Percentiles rank a stretch among this genome's conserved stretches.
These are phyloP conservation scores for Drechslera avenae DNA, from an alignment of 2,329 filamentous ascomycete species.

Conservation along the genomic window DNA sequence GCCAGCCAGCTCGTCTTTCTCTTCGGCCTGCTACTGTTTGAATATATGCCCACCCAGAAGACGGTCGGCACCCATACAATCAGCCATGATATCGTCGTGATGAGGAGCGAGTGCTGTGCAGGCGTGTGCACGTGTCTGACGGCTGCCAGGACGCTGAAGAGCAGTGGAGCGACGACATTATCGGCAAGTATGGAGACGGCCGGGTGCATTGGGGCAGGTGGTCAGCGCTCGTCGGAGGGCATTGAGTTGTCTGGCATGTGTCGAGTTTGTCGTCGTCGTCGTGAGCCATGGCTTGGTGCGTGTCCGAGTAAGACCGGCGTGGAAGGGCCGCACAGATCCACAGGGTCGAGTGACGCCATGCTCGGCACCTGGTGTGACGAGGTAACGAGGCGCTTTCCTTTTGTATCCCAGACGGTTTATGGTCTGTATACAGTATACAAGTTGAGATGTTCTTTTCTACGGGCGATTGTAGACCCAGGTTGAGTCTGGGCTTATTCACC, in stretches of 20 bases:
- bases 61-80: conserved; percentile 46
- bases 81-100: conserved; percentile 51
- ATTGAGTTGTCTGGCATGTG: conserved; percentile 31
- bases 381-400: too few species aligned
- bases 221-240: conserved; percentile 42
- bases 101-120: conserved; percentile 50
- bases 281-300: conserved; percentile 5
- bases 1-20: conserved; percentile 47
- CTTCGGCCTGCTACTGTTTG: conserved; percentile 30
- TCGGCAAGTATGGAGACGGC: conserved; percentile 36
- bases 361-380: too few species aligned
- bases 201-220: conserved; percentile 47
- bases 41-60: conserved; percentile 40
- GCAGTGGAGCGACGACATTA: conserved; percentile 42
- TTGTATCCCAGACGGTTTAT: too few species aligned
- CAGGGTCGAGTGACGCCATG: conserved; percentile 8
- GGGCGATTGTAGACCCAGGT: too few species aligned
- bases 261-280: conserved; percentile 5
- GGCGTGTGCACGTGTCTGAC: conserved; percentile 44
- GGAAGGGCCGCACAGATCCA: background rate
- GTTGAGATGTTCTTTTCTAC: too few species aligned
- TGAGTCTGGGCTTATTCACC: too few species aligned
- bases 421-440: too few species aligned
- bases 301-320: too few species aligned
- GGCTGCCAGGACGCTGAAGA: conserved; percentile 44